These are phyloP conservation scores for Eurotiales sp. DNA, from an alignment of 2,329 filamentous ascomycete genomes.

Conservation along the genomic window DNA sequence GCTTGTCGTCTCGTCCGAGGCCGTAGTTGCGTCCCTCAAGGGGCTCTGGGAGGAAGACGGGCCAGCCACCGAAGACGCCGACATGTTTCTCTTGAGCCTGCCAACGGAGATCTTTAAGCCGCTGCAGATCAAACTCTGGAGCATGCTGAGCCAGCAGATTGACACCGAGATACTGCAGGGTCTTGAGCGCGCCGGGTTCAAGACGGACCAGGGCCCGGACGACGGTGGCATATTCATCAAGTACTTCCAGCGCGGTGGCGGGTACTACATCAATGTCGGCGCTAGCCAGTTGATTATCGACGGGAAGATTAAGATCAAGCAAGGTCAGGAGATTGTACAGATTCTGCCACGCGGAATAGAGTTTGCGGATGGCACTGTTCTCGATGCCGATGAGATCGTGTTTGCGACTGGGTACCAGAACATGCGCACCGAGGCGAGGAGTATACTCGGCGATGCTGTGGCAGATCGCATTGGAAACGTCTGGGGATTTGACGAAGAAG, in stretches of 20 bases:
- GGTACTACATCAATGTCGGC: slow-evolving; percentile 69
- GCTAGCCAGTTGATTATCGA: slow-evolving; percentile 59
- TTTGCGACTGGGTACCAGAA: slow-evolving; percentile 61
- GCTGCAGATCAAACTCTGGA: slow-evolving; percentile 48
- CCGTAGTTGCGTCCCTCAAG: slow-evolving; percentile 51
- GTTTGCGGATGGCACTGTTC: slow-evolving; percentile 55
- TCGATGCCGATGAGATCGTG: slow-evolving; percentile 63
- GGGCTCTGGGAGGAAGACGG: slow-evolving; percentile 46
- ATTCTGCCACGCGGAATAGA: slow-evolving; percentile 49
- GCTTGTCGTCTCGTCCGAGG: slow-evolving; percentile 57
- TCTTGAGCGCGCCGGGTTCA: slow-evolving; percentile 58
- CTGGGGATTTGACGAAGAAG: slow-evolving; percentile 58
- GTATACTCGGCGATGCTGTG: slow-evolving; percentile 60
- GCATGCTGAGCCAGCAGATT: slow-evolving; percentile 32
- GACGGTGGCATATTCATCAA: slow-evolving; percentile 57
- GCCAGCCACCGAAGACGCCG: slow-evolving; percentile 63
- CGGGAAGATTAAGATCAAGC: slow-evolving; percentile 63
- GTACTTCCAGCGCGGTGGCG: slow-evolving; percentile 63
- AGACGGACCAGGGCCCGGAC: slow-evolving; percentile 56
- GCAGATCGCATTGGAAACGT: slow-evolving; percentile 57
- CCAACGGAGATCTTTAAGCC: slow-evolving; percentile 61
- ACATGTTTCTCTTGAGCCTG: slow-evolving; percentile 56
- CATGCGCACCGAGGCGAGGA: slow-evolving; percentile 60
- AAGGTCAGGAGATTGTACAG: slow-evolving; percentile 55
- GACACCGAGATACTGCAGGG: slow-evolving; percentile 38